These are phyloP conservation scores for Naganishia sp. DNA, from an alignment of 1,284 basidiomycete species.

Conservation along the genomic window DNA sequence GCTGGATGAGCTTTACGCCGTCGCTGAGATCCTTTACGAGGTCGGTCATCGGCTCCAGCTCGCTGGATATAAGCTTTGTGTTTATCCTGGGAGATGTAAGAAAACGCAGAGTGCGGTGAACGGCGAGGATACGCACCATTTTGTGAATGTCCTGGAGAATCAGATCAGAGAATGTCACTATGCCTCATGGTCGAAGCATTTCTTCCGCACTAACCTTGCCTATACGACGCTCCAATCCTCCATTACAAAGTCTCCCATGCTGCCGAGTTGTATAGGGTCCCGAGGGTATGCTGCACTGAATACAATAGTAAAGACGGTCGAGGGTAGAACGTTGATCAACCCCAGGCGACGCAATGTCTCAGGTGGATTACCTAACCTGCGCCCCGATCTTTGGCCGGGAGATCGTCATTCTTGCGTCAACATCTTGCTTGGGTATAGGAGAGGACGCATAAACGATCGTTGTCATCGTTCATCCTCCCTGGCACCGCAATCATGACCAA, in stretches of 20 bases:
- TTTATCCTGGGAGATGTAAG: conserved; percentile 70
- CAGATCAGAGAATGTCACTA: conserved; percentile 19
- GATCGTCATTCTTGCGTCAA: conserved; percentile 3
- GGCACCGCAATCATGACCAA: background rate
- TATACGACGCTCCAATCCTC: conserved; percentile 71
- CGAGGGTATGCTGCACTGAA: too few relatives aligned
- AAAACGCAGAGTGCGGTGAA: background rate
- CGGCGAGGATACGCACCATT: conserved; percentile 42
- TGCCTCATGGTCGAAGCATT: background rate
- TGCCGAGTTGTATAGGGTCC: background rate
- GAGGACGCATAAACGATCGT: background rate
- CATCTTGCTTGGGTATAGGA: background rate
- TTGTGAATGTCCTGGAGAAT: conserved; percentile 47
- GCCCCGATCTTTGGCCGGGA: background rate
- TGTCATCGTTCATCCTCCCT: background rate
- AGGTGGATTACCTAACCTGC: conserved; percentile 1
- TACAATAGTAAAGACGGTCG: background rate
- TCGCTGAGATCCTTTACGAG: conserved; percentile 89
- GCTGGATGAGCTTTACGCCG: conserved; percentile 85
- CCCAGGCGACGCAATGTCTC: background rate
- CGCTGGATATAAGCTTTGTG: conserved; percentile 82
- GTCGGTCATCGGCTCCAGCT: conserved; percentile 85
- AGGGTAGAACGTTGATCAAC: conserved; percentile 6
- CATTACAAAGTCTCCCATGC: background rate
- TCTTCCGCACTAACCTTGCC: conserved; percentile 39